phyloP scores from a whole-genome alignment of 768 basidiomycete species.

The Xerocomellus intermedius region DNA sequence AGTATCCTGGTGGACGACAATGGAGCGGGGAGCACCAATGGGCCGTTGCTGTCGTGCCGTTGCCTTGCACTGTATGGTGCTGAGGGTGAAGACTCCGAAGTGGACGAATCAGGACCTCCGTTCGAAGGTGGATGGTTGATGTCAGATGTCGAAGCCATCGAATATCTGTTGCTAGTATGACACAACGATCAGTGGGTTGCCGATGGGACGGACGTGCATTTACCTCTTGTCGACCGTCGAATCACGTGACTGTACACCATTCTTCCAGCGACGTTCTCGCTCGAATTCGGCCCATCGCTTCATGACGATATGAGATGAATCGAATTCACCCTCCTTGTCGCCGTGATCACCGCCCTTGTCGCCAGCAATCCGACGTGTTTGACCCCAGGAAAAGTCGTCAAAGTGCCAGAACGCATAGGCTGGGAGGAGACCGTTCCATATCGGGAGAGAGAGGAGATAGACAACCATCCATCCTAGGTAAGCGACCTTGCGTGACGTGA shows the following conservation, averaged over 20 bases:
- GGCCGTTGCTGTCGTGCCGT: slow-evolving; percentile 66
- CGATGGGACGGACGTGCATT: slow-evolving; percentile 20
- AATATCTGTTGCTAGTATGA: slow-evolving; percentile 57
- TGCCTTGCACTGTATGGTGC: slow-evolving; percentile 43
- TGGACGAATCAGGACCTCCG: slow-evolving; percentile 54
- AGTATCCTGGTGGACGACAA: slow-evolving; percentile 57
- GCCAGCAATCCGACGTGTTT: slow-evolving; percentile 81
- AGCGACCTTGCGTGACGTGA: slow-evolving; percentile 90
- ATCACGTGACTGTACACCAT: slow-evolving; percentile 79
- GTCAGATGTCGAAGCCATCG: slow-evolving; percentile 76
- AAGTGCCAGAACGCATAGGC: slow-evolving; percentile 99
- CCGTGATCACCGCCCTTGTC: slow-evolving; percentile 72
- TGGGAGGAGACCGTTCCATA: slow-evolving; percentile 97
- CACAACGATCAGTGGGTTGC: slow-evolving; percentile 25
- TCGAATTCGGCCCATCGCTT: slow-evolving; percentile 99
- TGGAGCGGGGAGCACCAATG: slow-evolving; percentile 75
- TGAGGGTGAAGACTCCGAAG: slow-evolving; percentile 52
- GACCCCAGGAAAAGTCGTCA: slow-evolving; percentile 98
- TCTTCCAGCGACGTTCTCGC: slow-evolving; percentile 92
- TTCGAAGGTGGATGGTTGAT: slow-evolving; percentile 55
- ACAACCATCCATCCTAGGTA: slow-evolving; percentile 98
- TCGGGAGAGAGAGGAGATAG: slow-evolving; percentile 87
- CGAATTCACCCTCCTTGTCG: slow-evolving; percentile 97
- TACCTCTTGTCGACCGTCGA: slow-evolving; percentile 70
- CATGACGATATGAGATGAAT: slow-evolving; percentile 96